phyloP scores from a whole-genome alignment of 345 rosid genomes.

The Lepidium aucheri region DNA sequence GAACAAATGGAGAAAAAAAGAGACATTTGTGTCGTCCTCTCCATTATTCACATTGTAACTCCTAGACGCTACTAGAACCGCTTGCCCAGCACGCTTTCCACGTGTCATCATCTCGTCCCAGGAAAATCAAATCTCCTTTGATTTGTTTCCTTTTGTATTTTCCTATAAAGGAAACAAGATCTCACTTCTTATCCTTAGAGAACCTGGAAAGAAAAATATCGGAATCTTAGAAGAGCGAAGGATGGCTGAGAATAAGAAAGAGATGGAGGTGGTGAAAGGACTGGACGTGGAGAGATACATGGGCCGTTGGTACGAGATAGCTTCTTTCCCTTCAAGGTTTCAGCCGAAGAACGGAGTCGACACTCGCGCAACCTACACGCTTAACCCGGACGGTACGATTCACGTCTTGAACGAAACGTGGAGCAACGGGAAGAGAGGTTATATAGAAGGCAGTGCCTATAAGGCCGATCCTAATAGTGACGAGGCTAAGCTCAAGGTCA shows the following conservation, averaged over 20 bases:
- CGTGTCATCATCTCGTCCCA: constrained; percentile 26
- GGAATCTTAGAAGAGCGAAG: constrained; percentile 5
- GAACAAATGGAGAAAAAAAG: not conserved
- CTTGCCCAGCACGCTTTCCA: constrained; percentile 23
- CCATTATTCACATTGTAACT: not conserved
- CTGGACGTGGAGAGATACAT: constrained; percentile 63
- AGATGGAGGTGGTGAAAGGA: constrained; percentile 68
- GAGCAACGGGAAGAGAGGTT: constrained; percentile 57
- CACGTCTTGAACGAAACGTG: constrained; percentile 82
- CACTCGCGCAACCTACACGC: constrained; percentile 74
- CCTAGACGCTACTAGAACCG: constrained; percentile 18
- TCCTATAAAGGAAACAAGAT: not conserved
- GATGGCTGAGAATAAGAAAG: constrained; percentile 40
- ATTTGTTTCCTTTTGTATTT: not conserved
- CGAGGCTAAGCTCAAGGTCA: constrained; percentile 90
- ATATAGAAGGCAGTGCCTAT: constrained; percentile 63
- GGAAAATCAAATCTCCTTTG: constrained; percentile 14
- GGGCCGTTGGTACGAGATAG: constrained; percentile 97
- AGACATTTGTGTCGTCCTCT: constrained; percentile 4
- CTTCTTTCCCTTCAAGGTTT: constrained; percentile 68
- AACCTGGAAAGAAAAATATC: not conserved
- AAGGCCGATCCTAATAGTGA: constrained; percentile 67
- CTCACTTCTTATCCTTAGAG: not conserved
- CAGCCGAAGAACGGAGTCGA: constrained; percentile 71
- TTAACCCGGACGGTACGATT: constrained; percentile 68